Conservation (phyloP, 306 rosid species). For the Trifolium repens region DNA sequence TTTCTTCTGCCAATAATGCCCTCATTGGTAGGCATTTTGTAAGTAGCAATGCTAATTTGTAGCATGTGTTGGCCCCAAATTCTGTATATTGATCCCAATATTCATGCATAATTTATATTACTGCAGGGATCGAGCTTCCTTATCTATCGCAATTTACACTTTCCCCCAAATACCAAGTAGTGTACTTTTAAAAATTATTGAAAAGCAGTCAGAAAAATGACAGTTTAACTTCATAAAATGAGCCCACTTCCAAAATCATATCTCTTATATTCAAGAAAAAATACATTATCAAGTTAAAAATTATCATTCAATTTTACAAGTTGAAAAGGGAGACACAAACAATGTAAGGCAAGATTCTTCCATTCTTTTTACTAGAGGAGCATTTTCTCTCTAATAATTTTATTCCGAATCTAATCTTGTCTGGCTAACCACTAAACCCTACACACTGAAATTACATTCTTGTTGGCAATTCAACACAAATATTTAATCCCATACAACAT, state of each 20-base stretch:
- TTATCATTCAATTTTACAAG: constrained; percentile 22
- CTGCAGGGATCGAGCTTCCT: constrained; percentile 10
- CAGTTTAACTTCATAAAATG: constrained; percentile 15
- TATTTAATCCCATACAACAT: not conserved
- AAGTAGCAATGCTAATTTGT: not conserved
- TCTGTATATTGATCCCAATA: not conserved
- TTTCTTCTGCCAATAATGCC: constrained; percentile 2
- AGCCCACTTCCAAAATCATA: constrained; percentile 6
- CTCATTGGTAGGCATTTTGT: not conserved
- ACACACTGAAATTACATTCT: constrained; percentile 1
- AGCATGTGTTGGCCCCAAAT: not conserved
- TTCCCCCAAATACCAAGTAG: not conserved
- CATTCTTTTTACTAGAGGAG: constrained; percentile 2
- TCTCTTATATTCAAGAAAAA: constrained; percentile 16
- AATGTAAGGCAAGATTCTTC: not conserved
- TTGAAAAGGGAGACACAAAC: not conserved
- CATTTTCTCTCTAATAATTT: constrained; percentile 3
- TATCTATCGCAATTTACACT: not conserved
- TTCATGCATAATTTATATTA: not conserved
- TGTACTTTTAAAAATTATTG: not conserved
- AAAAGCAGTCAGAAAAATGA: constrained; percentile 6
- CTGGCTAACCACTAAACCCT: not conserved
- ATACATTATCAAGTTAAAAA: not conserved
- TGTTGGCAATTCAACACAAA: not conserved
- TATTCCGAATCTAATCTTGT: constrained; percentile 11